Conservation (phyloP, 805 yeast species). For the Teunomyces atbi region DNA sequence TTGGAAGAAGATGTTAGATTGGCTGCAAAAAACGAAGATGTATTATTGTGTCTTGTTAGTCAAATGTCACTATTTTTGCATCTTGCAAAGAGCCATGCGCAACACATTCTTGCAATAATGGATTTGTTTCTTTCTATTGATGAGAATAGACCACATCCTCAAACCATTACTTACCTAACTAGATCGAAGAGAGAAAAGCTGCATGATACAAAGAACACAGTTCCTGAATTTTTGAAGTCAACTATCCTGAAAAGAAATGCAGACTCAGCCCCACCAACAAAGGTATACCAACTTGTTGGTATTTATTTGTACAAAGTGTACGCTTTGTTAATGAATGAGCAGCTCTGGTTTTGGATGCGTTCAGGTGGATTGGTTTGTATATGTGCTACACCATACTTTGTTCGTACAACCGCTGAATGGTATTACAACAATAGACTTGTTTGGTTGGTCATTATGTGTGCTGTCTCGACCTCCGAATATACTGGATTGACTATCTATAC, state of each 20-base stretch:
- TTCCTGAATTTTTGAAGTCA: slow-evolving; percentile 7
- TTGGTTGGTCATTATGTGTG: slow-evolving; percentile 34
- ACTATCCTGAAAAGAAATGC: slow-evolving; percentile 24
- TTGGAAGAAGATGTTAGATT: slow-evolving; percentile 7
- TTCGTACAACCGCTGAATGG: slow-evolving; percentile 28
- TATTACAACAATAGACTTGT: slow-evolving; percentile 23
- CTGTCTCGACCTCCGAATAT: slow-evolving; percentile 27
- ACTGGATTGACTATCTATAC: slow-evolving; percentile 31
- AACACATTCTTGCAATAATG: slow-evolving; percentile 13
- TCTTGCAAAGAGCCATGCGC: slow-evolving; percentile 16
- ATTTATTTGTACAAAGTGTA: slow-evolving; percentile 15
- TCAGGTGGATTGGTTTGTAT: slow-evolving; percentile 20
- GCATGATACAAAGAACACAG: slow-evolving; percentile 2
- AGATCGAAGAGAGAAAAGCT: slow-evolving; percentile 7
- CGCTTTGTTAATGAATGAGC: slow-evolving; percentile 15
- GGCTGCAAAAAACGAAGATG: slow-evolving; percentile 20
- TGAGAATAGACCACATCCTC: slow-evolving; percentile 20
- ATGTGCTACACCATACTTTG: slow-evolving; percentile 26
- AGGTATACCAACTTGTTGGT: slow-evolving; percentile 21
- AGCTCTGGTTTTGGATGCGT: slow-evolving; percentile 31
- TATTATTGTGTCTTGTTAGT: slow-evolving; percentile 23
- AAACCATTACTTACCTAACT: slow-evolving; percentile 15
- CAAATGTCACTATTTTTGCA: slow-evolving; percentile 22
- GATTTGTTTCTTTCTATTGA: slow-evolving; percentile 22
- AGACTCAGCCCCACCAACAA: slow-evolving; percentile 25